Conservation (phyloP, 306 rosid species). For the Trichosanthes cucumerina region DNA sequence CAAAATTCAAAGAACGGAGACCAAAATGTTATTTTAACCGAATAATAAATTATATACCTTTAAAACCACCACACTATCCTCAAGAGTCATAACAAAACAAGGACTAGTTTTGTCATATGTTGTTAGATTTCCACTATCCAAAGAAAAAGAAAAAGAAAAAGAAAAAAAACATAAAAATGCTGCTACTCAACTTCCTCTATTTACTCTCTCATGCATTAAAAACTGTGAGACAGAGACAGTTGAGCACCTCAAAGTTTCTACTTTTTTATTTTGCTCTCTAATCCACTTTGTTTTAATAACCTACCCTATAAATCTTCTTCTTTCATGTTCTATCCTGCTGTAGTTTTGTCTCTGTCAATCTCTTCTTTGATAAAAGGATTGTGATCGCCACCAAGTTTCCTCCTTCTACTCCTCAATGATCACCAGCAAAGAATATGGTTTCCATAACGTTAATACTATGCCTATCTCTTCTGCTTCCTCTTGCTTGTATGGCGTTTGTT, state of each 20-base stretch:
- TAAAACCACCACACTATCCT: not conserved
- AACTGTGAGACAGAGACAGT: not conserved
- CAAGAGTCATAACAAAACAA: not conserved
- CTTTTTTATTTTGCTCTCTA: slow-evolving; percentile 4
- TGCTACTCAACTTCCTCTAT: not conserved
- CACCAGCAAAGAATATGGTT: not conserved
- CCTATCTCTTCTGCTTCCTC: not conserved
- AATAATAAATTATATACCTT: not conserved
- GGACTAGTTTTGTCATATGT: not conserved
- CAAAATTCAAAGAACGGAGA: too few relatives aligned
- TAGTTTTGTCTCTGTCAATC: not conserved
- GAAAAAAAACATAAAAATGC: too few relatives aligned
- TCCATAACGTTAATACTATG: not conserved
- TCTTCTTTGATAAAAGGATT: not conserved
- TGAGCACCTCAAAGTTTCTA: not conserved
- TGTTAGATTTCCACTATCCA: not conserved
- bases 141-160: too few relatives aligned
- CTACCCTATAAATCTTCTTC: not conserved
- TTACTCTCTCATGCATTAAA: not conserved
- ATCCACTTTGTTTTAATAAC: not conserved
- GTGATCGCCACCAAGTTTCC: not conserved
- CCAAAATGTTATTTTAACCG: too few relatives aligned
- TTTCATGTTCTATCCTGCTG: not conserved
- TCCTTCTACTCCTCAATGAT: not conserved
- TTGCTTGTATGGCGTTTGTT: not conserved